Evolutionary conservation across 441 rosid species (phyloP).

Genomic region (Adansonia madagascariensis): DNA sequence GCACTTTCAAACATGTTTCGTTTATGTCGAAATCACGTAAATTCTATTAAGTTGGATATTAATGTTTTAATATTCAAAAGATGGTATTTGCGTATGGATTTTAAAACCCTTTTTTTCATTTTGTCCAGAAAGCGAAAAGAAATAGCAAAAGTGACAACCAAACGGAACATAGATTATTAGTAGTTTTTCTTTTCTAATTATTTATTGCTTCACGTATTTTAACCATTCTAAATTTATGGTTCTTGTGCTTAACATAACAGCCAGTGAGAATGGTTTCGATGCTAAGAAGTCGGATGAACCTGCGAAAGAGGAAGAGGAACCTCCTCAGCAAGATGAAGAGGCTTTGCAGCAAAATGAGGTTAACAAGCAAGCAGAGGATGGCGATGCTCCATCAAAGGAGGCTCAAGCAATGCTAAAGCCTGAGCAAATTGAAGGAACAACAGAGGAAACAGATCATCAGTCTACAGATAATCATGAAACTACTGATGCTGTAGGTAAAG

Average conservation of each 20-base stretch:
- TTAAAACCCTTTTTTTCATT: neutral
- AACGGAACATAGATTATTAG: neutral
- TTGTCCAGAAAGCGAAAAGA: neutral
- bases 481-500: conserved; percentile 35
- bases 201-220: neutral
- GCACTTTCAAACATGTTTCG: neutral
- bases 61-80: neutral
- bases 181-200: neutral
- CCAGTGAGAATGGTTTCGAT: conserved; percentile 48
- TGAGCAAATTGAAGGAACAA: conserved; percentile 25
- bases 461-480: conserved; percentile 31
- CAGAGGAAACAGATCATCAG: conserved; percentile 30
- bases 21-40: neutral
- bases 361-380: conserved; percentile 30
- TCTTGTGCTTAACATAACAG: conserved; percentile 30
- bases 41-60: neutral
- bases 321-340: neutral
- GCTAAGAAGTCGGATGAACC: conserved; percentile 36
- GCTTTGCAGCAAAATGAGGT: conserved; percentile 16
- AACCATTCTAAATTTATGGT: neutral
- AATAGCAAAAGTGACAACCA: neutral
- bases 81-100: neutral
- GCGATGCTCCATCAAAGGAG: conserved; percentile 27
- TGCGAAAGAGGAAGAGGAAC: conserved; percentile 32
- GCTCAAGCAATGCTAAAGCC: conserved; percentile 27